Evolutionary conservation across 805 yeast species (phyloP), one percentile per base, ranked within the genome.

Genomic region (Wickerhamiella vanderwaltii): DNA sequence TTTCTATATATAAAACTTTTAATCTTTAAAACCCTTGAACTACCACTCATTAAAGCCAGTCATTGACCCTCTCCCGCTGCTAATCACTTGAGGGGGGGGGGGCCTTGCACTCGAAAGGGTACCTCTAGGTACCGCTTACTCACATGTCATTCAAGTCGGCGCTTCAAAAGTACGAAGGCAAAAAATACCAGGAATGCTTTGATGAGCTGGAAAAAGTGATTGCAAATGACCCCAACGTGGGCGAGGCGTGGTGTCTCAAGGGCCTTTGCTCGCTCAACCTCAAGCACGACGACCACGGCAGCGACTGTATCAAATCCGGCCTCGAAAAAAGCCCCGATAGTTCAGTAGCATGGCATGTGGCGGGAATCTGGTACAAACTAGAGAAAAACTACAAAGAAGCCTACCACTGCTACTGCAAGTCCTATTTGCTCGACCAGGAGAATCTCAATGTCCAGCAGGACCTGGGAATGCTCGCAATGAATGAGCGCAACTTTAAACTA

Each of bases 131-230:
- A n/a, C 7, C 26, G 26, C 7, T 18, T 26, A 18, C 26, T 25
- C 32, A 16, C 24, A 32, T 33, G 36, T 33, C 36, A 48, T 86
- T 88, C 65, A 71, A 79, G 45, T 82, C 79, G 50, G 95, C 95
- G 1, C 68, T 91, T 53, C 75, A 75, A 51, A 69, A 82, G 23
- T 91, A 85, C 54, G 97, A 91, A 56, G 58, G 69, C 36, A 85
- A 83, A 58, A 86, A 85, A 59, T 87, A 87, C 66, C 83, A 83
- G 57, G 86, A 88, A 54, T 75, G 95, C 1, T 61, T 87, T 52
- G 82, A 82, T 57, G 56, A 77, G 22, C 71, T 84, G 32, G 96
- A 91, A 39, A 64, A 71, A 26, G 71, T 82, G 51, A 61, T 88
- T 53, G 83, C 84, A 65, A 84, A 82, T 54, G 75, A 76, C 54